Evolutionary conservation across 1,284 basidiomycete genomes (phyloP), one percentile per base, ranked within the genome.

Genomic region (Papiliotrema flavescens): DNA sequence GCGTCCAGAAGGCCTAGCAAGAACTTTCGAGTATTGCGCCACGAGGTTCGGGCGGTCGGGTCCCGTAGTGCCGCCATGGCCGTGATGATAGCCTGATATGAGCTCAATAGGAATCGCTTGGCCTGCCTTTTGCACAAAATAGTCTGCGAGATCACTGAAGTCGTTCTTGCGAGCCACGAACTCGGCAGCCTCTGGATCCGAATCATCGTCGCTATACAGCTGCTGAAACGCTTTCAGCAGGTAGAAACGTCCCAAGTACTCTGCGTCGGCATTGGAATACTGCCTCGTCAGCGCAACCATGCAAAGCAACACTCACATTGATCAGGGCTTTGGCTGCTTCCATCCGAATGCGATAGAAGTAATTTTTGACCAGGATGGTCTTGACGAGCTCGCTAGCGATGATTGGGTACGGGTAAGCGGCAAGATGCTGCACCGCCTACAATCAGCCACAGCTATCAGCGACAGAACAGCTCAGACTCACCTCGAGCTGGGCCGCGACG

Each of bases 401-500:
- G 61, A 98, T 90, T 0, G 89, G 83, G 3, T 87, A 91, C 0
- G 90, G 89, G 67, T 88, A 85, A 64, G 85, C 83, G 9, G 87
- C 81, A 45, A 98, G 81, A 2, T 90, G 89, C 67, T 87, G 81
- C 15, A 97, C 84, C 8, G 93, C 92, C 91, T 95, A 32, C 22
- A 32, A 37, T 47, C 17, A 42, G 47, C 28, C 20, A 14, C 6
- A 39, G 8, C 15, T 44, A 24, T 2, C 32, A 76, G 20, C 5
- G 17, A 6, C 5, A 6, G 28, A 5, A 11, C 5, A 32, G 28
- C 6, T 11, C 6, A 17, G 17, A 40, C 83, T 66, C 68, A 90
- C 93, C 85, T 97, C 92, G 13, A 96, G 80, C 74, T 98, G 94
- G 2, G 96, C 96, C 23, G 97, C 88, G n/a, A 98, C 95, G 76